Evolutionary conservation across 352 stramenopile genomes (phyloP), one percentile per base, ranked within the genome.

Genomic region (Pythium rishiriense): DNA sequence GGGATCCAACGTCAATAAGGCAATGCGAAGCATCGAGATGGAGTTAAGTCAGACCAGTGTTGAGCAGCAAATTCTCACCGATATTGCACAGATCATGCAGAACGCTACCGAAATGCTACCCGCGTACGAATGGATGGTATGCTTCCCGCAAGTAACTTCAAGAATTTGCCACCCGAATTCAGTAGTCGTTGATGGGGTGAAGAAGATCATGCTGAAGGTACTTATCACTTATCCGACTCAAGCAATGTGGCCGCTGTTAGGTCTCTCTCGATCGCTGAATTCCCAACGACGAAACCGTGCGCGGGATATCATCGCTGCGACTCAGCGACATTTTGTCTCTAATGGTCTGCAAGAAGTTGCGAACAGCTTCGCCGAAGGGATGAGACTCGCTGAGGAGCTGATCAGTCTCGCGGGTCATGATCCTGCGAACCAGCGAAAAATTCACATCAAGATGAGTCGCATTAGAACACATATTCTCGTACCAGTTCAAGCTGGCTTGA

Each of bases 81-180:
- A 91, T 31, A 93, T 96, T 43, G 76, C 73, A 8, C 46, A 74
- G 8, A 65, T 92, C 35, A 77, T 96, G 28, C 70, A 87, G 33
- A 73, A 87, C 62, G 85, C 85, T 0, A 67, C 69, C 0, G 55
- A 82, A 3, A 78, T 56, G 14, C 68, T 96, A 19, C 83, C 87
- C 10, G 77, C 88, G 6, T 96, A 98, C 70, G 87, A 98, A 45
- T 99, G 98, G 90, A 97, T 99, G 29, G 97, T 97, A 35, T 98
- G 95, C 46, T 93, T 99, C 60, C 97, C 97, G 28, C 98, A 99
- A 83, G 90, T 99, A 7, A 94, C 98, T 17, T 99, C 97, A 22
- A 87, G 97, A 11, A 93, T 98, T 45, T 95, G 91, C 42, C 92
- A 98, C 29, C 86, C 88, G 5, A 96, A 95, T 63, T 64, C 75